Percentiles rank a stretch among this genome's conserved stretches.
Conservation (phyloP, 768 basidiomycete species). For the Gloeopeniophorella convolvens region DNA sequence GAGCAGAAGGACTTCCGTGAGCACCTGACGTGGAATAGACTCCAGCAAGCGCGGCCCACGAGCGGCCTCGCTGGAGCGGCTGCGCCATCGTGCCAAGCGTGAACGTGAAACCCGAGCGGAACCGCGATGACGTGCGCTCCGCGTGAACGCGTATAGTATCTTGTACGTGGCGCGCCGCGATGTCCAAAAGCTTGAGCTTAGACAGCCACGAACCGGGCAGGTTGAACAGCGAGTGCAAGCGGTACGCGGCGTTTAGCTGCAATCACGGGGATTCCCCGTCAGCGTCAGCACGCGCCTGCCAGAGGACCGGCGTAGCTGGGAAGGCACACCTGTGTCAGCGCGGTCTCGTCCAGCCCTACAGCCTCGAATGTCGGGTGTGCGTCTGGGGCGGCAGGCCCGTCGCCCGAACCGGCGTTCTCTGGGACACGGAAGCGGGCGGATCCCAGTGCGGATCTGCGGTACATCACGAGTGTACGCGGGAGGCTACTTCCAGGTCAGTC, state of each 20-base stretch:
- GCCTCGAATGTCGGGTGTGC: constrained; percentile 9
- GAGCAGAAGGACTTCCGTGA: background rate
- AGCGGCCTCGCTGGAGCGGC: background rate
- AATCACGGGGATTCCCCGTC: background rate
- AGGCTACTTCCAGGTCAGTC: constrained; percentile 5
- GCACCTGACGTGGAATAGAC: constrained; percentile 6
- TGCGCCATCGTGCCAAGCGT: background rate
- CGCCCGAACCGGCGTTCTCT: background rate
- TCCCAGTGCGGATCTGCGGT: constrained; percentile 13
- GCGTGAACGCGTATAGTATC: background rate
- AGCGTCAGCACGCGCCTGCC: background rate
- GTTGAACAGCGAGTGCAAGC: constrained; percentile 15
- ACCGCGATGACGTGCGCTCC: constrained; percentile 1
- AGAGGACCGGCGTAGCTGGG: background rate
- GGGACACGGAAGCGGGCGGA: constrained; percentile 16
- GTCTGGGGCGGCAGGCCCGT: background rate
- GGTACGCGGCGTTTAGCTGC: constrained; percentile 17
- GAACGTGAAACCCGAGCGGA: constrained; percentile 1
- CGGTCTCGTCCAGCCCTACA: constrained; percentile 6
- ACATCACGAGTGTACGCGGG: constrained; percentile 9
- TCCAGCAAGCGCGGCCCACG: constrained; percentile 1
- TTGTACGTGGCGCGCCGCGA: background rate
- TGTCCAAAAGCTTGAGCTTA: constrained; percentile 17
- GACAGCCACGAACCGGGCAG: constrained; percentile 18
- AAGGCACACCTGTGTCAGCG: constrained; percentile 11